Conservation (phyloP, 495 filamentous ascomycete genomes). For the Annulohypoxylon bovei region DNA sequence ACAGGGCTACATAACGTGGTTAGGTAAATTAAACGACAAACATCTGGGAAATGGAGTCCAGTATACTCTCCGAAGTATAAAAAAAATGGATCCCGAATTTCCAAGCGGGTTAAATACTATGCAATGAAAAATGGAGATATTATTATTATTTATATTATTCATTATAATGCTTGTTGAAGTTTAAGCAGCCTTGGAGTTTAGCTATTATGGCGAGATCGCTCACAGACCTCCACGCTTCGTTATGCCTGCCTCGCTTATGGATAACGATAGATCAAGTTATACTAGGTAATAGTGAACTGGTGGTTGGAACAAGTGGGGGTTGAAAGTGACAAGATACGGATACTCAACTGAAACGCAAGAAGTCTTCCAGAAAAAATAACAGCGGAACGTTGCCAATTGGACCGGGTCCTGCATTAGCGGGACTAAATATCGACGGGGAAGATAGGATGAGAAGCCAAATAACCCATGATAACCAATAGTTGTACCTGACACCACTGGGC, state of each 20-base stretch:
- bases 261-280: constrained; percentile 30
- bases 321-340: constrained; percentile 4
- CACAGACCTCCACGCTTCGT: constrained; percentile 5
- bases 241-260: constrained; percentile 36
- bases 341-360: constrained; percentile 39
- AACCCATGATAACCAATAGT: not conserved
- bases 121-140: constrained; percentile 26
- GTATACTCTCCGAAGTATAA: constrained; percentile 15
- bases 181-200: not conserved
- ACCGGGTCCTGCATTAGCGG: constrained; percentile 43
- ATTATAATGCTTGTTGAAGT: not conserved
- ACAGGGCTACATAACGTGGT: constrained; percentile 27
- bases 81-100: constrained; percentile 32
- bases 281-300: constrained; percentile 4
- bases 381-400: constrained; percentile 44
- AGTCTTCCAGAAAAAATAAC: constrained; percentile 38
- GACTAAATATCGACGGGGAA: constrained; percentile 41
- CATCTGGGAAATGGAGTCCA: not conserved
- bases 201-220: constrained; percentile 2
- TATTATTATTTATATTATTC: constrained; percentile 15
- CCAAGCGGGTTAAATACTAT: constrained; percentile 30
- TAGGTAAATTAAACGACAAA: constrained; percentile 33
- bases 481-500: constrained; percentile 18
- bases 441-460: constrained; percentile 10
- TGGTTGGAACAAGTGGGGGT: constrained; percentile 1